Base-by-base conservation (phyloP, 768 basidiomycete species). In the Rhizopogon vinicolor region DNA sequence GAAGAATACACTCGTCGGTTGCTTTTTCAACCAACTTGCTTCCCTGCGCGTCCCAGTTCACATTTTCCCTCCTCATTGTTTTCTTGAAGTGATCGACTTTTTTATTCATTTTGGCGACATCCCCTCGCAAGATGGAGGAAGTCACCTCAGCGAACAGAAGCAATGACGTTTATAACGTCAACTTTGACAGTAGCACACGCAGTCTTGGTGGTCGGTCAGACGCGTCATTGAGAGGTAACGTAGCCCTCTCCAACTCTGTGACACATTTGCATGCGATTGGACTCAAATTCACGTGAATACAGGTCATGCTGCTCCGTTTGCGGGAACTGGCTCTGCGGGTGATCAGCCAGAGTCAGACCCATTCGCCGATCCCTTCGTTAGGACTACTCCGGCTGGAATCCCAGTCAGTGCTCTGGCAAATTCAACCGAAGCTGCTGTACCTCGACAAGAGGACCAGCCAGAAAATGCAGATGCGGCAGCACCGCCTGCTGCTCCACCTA, bases 111-210 rank as follows among this genome's bases (percentile, higher is more conserved):
- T 12, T 31, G 5, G 22, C 35, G n/a, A 43, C 60, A 1, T 61
- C 64, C 45, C 65, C 28, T 59, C 65, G 1, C 51, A 52, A 41
- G 44, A 68, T 68, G 67, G 62, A 64, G 57, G 62, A 66, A 53
- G 48, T 56, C 35, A 46, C 53, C 18, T 57, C 58, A 14, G 53
- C 62, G 2, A 33, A 60, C 25, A 49, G 52, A 40, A 58, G 54
- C 43, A 58, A 62, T 51, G 63, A 58, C 16, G 44, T 57, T 37
- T 61, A 64, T 50, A 50, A 54, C 19, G 55, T 37, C 18, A 37
- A 55, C 51, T 37, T 57, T 28, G 41, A 48, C 48, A 40, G 39
- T 41, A 65, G 64, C 58, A 43, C 51, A 1, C 56, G 54, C 10
- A 67, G 60, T 48, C 40, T 53, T 39, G 56, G 33, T 16, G 33